Evolutionary conservation across 1,284 basidiomycete species (phyloP).

Genomic region (Trichosporon sp.): DNA sequence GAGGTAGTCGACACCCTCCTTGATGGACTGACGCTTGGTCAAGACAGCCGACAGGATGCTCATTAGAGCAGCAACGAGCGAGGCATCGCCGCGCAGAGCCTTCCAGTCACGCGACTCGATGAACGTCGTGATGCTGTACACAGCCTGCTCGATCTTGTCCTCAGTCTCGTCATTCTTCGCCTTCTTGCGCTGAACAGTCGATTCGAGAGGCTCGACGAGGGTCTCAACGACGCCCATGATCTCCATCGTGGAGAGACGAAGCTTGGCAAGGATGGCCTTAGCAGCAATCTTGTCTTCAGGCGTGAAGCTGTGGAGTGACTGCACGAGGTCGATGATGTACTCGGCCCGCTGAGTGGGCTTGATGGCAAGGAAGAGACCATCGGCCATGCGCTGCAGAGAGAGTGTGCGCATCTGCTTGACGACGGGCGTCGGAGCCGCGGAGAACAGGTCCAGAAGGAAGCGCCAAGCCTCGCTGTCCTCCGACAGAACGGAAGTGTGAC

Average conservation of each 20-base stretch:
- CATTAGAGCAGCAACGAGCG: conserved; percentile 67
- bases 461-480: conserved; percentile 25
- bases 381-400: conserved; percentile 27
- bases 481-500: conserved; percentile 21
- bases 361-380: conserved; percentile 34
- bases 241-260: conserved; percentile 23
- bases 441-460: conserved; percentile 19
- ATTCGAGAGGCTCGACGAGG: conserved; percentile 30
- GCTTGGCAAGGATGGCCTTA: conserved; percentile 24
- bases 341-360: conserved; percentile 24
- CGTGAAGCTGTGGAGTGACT: conserved; percentile 28
- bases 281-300: conserved; percentile 23
- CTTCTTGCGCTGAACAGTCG: conserved; percentile 30
- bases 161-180: conserved; percentile 23
- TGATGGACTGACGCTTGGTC: conserved; percentile 49
- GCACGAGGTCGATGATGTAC: conserved; percentile 28
- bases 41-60: conserved; percentile 67
- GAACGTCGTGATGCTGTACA: conserved; percentile 59
- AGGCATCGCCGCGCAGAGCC: conserved; percentile 61
- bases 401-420: conserved; percentile 18
- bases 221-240: conserved; percentile 25
- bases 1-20: conserved; percentile 66
- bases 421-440: neutral
- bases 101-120: conserved; percentile 66
- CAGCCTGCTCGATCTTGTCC: conserved; percentile 26